Evolutionary conservation across 768 basidiomycete species (phyloP).

Genomic region (Phlebiopsis flavidoalba): DNA sequence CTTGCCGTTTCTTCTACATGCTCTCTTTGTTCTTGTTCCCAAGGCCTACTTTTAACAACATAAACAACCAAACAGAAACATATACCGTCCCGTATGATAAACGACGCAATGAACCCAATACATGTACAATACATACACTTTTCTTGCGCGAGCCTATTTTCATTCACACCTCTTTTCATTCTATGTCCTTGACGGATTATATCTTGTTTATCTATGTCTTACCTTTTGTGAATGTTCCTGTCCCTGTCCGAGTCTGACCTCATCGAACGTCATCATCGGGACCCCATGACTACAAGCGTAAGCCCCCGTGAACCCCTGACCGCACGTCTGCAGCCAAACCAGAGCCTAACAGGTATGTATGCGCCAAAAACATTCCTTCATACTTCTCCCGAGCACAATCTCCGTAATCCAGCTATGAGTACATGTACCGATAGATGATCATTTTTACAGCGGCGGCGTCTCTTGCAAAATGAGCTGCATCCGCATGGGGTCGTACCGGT

Average conservation of each 20-base stretch:
- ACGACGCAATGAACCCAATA: background rate
- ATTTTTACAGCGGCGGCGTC: conserved; percentile 23
- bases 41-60: too few relatives aligned
- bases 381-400: too few relatives aligned
- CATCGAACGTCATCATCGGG: background rate
- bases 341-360: too few relatives aligned
- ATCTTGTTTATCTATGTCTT: background rate
- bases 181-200: background rate
- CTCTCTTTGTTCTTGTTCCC: background rate
- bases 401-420: too few relatives aligned
- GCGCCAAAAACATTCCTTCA: too few relatives aligned
- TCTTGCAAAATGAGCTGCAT: conserved; percentile 27
- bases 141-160: background rate
- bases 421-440: too few relatives aligned
- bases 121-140: background rate
- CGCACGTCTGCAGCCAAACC: too few relatives aligned
- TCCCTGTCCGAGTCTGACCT: background rate
- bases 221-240: background rate
- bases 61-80: too few relatives aligned
- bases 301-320: background rate
- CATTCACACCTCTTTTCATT: background rate
- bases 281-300: background rate
- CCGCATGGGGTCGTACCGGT: conserved; percentile 30
- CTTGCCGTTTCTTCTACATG: background rate
- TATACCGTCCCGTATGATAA: background rate